Evolutionary conservation across 1,139 yeast genomes (phyloP).

Genomic region (Sugiyamaella novakii): DNA sequence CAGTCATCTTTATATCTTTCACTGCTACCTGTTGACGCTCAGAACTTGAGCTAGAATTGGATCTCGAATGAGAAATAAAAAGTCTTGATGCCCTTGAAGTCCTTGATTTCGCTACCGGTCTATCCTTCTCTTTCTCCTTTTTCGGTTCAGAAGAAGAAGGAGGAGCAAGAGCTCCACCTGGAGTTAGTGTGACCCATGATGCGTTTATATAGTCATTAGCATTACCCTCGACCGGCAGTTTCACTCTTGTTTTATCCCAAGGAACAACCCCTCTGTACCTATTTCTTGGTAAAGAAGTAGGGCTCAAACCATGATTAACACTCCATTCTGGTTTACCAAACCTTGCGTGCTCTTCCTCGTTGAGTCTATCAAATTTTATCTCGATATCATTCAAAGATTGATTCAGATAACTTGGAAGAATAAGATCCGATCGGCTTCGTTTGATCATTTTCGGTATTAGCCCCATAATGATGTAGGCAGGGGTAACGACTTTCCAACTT

Average conservation of each 20-base stretch:
- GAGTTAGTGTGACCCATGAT: conserved; percentile 44
- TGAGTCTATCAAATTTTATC: conserved; percentile 21
- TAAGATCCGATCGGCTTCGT: conserved; percentile 1
- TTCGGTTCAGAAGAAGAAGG: conserved; percentile 7
- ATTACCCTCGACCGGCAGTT: conserved; percentile 41
- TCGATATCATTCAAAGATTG: conserved; percentile 16
- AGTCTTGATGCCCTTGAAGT: conserved; percentile 2
- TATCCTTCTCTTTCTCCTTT: neutral
- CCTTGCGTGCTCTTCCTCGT: conserved; percentile 21
- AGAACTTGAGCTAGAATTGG: neutral
- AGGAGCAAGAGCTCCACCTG: conserved; percentile 32
- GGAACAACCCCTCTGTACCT: conserved; percentile 62
- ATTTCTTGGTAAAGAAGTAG: conserved; percentile 42
- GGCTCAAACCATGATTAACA: conserved; percentile 16
- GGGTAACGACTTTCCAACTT: too few species aligned
- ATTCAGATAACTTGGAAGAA: conserved; percentile 17
- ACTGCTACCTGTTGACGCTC: neutral
- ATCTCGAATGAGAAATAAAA: conserved; percentile 1
- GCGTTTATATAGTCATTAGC: conserved; percentile 53
- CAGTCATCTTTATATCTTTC: neutral
- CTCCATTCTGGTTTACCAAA: conserved; percentile 20
- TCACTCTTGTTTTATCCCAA: conserved; percentile 58
- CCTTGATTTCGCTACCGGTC: neutral
- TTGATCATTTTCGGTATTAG: conserved; percentile 9
- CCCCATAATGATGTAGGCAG: conserved; percentile 9